Conservation (phyloP, 2,329 filamentous ascomycete species). For the Botrytis aclada region DNA sequence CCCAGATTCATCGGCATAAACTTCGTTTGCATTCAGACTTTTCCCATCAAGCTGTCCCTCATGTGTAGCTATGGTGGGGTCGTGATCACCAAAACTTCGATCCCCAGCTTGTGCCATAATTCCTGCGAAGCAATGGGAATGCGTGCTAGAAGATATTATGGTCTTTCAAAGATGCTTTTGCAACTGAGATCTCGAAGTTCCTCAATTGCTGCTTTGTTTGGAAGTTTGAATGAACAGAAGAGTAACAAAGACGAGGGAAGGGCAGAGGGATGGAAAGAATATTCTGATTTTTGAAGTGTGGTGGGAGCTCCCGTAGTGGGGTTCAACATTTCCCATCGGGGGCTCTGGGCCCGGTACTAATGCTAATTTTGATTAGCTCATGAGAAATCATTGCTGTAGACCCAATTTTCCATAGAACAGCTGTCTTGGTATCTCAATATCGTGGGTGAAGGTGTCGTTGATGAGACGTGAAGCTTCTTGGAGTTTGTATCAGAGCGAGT, state of each 20-base stretch:
- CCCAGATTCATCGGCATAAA: constrained; percentile 18
- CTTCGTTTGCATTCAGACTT: constrained; percentile 1
- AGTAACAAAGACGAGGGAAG: background rate
- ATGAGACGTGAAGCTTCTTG: background rate
- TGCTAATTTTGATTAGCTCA: constrained; percentile 12
- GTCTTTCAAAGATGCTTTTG: background rate
- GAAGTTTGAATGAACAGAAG: background rate
- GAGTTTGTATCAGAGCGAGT: background rate
- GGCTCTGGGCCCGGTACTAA: constrained; percentile 11
- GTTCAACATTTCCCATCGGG: constrained; percentile 13
- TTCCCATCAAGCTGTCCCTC: constrained; percentile 16
- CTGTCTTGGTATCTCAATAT: background rate
- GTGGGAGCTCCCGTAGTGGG: constrained; percentile 11
- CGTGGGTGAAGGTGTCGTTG: background rate
- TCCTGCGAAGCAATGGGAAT: constrained; percentile 36
- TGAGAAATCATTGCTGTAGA: background rate
- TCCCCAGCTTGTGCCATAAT: constrained; percentile 31
- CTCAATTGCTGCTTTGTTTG: constrained; percentile 10
- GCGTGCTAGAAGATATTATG: constrained; percentile 33
- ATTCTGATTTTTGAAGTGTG: constrained; percentile 1
- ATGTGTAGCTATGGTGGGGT: constrained; percentile 12
- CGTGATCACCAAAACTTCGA: constrained; percentile 20
- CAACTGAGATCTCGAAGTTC: background rate
- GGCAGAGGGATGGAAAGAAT: background rate
- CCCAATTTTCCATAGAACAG: constrained; percentile 4